Percentiles rank a stretch among this genome's conserved stretches.
Conservation (phyloP, 805 yeast species). For the Blastobotrys robertii region DNA sequence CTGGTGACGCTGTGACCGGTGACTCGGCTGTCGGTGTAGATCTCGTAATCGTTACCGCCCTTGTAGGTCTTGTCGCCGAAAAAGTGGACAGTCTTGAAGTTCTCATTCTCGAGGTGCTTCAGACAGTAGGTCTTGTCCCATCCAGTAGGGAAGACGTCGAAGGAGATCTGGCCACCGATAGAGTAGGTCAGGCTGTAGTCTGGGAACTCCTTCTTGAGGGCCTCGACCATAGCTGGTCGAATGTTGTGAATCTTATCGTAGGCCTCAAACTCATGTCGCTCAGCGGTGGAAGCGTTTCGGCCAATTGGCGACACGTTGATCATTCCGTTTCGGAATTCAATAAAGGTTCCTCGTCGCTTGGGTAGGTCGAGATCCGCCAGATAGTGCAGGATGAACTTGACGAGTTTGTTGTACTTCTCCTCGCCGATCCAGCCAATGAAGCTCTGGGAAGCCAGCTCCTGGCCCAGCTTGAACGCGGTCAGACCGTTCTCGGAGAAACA, state of each 20-base stretch:
- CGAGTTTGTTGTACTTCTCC: conserved; percentile 83
- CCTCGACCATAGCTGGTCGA: conserved; percentile 77
- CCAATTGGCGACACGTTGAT: conserved; percentile 97
- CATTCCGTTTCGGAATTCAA: conserved; percentile 99
- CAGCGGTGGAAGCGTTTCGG: conserved; percentile 91
- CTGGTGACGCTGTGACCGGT: conserved; percentile 87
- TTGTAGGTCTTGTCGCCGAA: conserved; percentile 94
- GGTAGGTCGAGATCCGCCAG: conserved; percentile 83
- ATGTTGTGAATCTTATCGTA: conserved; percentile 72
- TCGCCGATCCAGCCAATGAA: conserved; percentile 95
- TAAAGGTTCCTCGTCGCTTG: conserved; percentile 95
- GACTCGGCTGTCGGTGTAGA: conserved; percentile 84
- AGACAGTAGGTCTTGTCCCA: conserved; percentile 99
- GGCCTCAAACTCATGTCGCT: conserved; percentile 86
- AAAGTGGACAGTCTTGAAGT: conserved; percentile 85
- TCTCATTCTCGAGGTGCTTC: conserved; percentile 80
- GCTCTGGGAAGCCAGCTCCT: conserved; percentile 83
- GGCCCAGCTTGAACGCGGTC: conserved; percentile 90
- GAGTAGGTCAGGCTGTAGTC: conserved; percentile 87
- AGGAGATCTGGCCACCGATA: conserved; percentile 98
- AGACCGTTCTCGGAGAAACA: conserved; percentile 96
- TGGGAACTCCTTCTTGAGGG: conserved; percentile 73
- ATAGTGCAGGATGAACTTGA: conserved; percentile 76
- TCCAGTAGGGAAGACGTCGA: conserved; percentile 99
- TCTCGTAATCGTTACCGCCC: conserved; percentile 99